Conservation (phyloP, 2,329 filamentous ascomycete genomes). For the Diaporthe helianthi region DNA sequence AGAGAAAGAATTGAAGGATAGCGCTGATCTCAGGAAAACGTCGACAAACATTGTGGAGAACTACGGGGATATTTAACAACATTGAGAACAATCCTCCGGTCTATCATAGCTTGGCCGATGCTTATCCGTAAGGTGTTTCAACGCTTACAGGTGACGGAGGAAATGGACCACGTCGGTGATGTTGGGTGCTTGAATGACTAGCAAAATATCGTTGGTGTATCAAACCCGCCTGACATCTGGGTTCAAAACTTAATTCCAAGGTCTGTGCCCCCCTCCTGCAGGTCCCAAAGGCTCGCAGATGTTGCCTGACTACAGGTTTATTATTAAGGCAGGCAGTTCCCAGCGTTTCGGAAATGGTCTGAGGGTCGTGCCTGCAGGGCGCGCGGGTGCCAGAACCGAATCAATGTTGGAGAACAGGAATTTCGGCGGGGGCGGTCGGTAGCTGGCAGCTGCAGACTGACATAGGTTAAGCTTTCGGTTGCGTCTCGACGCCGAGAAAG, state of each 20-base stretch:
- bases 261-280: slow-evolving; percentile 2
- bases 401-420: background rate
- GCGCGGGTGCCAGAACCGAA: background rate
- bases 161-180: background rate
- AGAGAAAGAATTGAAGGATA: slow-evolving; percentile 2
- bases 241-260: background rate
- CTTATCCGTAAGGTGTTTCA: slow-evolving; percentile 2
- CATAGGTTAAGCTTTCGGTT: slow-evolving; percentile 12
- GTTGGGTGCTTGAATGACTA: slow-evolving; percentile 1
- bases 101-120: background rate
- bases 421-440: no score
- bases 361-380: background rate
- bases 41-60: background rate
- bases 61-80: background rate
- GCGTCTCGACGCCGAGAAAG: slow-evolving; percentile 23
- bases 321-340: background rate
- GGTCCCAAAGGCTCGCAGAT: background rate
- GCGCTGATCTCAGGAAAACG: background rate
- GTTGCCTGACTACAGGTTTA: background rate
- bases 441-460: no score
- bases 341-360: slow-evolving; percentile 16
- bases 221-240: slow-evolving; percentile 19
- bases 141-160: background rate
- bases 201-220: slow-evolving; percentile 9
- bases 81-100: background rate